Conservation (phyloP, 1,139 yeast species). For the Yamadazyma blattariae region DNA sequence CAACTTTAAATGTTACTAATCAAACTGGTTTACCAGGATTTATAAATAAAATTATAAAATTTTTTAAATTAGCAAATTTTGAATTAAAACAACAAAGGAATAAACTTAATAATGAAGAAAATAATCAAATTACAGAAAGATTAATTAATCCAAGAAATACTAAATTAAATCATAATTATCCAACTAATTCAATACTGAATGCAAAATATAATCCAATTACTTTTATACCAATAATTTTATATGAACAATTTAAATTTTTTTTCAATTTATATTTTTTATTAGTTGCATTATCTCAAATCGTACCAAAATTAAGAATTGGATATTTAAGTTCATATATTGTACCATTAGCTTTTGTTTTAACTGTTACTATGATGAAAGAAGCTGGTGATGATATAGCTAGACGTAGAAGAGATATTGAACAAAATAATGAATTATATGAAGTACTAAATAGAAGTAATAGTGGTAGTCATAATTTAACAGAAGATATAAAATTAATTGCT, state of each 20-base stretch:
- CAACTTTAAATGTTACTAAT: not conserved
- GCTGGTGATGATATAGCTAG: constrained; percentile 92
- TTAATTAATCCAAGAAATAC: constrained; percentile 35
- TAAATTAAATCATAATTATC: constrained; percentile 29
- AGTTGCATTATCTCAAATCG: constrained; percentile 90
- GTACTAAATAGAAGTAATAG: constrained; percentile 45
- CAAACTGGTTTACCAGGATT: constrained; percentile 14
- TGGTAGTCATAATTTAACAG: constrained; percentile 16
- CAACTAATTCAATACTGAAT: constrained; percentile 84
- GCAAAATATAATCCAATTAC: constrained; percentile 91
- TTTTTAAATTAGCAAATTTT: constrained; percentile 24
- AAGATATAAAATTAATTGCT: constrained; percentile 40
- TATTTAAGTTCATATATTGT: constrained; percentile 90
- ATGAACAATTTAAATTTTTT: constrained; percentile 95
- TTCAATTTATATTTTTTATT: constrained; percentile 88
- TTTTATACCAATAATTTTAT: constrained; percentile 83
- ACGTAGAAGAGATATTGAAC: constrained; percentile 84
- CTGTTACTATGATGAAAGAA: constrained; percentile 93
- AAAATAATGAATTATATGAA: constrained; percentile 79
- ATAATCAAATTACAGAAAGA: constrained; percentile 21
- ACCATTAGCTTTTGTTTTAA: constrained; percentile 87
- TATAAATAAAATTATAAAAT: constrained; percentile 15
- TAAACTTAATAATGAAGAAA: constrained; percentile 1
- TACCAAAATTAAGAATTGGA: constrained; percentile 92
- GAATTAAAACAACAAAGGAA: constrained; percentile 26